Conservation (phyloP, 2,329 filamentous ascomycete genomes). For the Pyrenophora teres region DNA sequence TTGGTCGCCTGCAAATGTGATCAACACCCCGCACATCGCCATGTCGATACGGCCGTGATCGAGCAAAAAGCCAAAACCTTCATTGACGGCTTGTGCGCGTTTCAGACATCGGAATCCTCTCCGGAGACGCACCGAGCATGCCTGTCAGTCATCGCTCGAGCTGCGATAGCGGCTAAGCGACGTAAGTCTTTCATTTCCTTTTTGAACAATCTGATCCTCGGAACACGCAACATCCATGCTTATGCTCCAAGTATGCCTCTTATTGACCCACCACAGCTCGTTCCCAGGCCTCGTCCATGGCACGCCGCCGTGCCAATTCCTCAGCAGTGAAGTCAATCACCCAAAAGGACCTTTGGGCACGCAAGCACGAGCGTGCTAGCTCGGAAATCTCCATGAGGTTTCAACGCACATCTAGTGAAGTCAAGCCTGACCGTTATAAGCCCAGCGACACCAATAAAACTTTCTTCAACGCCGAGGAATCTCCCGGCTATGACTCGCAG, state of each 20-base stretch:
- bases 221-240: background rate
- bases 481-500: constrained; percentile 67
- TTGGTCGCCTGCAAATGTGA: constrained; percentile 93
- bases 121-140: constrained; percentile 76
- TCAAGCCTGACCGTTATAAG: constrained; percentile 44
- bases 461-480: constrained; percentile 72
- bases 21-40: constrained; percentile 68
- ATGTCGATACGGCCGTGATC: constrained; percentile 71
- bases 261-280: constrained; percentile 31
- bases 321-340: constrained; percentile 50
- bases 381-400: constrained; percentile 52
- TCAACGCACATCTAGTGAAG: constrained; percentile 34
- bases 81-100: constrained; percentile 68
- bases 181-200: constrained; percentile 59
- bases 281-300: constrained; percentile 42
- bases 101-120: constrained; percentile 72
- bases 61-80: constrained; percentile 66
- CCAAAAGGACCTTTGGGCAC: constrained; percentile 44
- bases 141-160: constrained; percentile 74
- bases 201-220: constrained; percentile 3
- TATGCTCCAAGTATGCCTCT: constrained; percentile 9
- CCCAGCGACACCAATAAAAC: constrained; percentile 56
- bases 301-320: constrained; percentile 52
- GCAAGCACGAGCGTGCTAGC: constrained; percentile 53
- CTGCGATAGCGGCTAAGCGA: constrained; percentile 68